Evolutionary conservation across 2,329 filamentous ascomycete genomes (phyloP).

Genomic region (Metarhizium album): DNA sequence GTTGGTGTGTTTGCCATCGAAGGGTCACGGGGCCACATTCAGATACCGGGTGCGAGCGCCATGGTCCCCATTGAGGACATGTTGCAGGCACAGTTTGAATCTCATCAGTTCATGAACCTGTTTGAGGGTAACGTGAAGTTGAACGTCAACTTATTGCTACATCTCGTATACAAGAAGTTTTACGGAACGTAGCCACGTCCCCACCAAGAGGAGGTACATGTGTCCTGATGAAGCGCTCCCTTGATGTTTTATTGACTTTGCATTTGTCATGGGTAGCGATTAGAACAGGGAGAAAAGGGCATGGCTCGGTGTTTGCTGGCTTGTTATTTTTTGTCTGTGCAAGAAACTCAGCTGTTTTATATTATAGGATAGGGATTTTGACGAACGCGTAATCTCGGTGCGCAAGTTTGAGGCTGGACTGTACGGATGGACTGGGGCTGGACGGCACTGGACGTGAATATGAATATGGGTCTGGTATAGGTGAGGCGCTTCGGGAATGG

Average conservation of each 20-base stretch:
- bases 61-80: slow-evolving; percentile 85
- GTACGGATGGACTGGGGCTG: neutral
- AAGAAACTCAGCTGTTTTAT: neutral
- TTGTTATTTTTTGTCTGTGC: neutral
- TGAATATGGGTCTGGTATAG: neutral
- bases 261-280: slow-evolving; percentile 1
- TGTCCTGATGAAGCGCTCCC: neutral
- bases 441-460: neutral
- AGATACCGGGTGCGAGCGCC: slow-evolving; percentile 87
- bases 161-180: slow-evolving; percentile 98
- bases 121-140: slow-evolving; percentile 79
- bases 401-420: neutral
- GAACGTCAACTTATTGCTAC: slow-evolving; percentile 93
- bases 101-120: slow-evolving; percentile 89
- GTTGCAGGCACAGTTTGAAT: slow-evolving; percentile 93
- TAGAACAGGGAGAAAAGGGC: neutral
- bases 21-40: slow-evolving; percentile 82
- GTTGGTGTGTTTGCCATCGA: slow-evolving; percentile 92
- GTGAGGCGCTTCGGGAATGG: neutral
- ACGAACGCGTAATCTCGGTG: neutral
- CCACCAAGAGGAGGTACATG: neutral
- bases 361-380: neutral
- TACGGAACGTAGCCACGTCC: slow-evolving; percentile 53
- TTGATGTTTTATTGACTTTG: neutral
- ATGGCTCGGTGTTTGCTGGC: slow-evolving; percentile 2